A percentile compares a stretch with the other conserved stretches of the same genome.
Evolutionary conservation across 768 basidiomycete genomes (phyloP).

Genomic region (Suillus lakei): DNA sequence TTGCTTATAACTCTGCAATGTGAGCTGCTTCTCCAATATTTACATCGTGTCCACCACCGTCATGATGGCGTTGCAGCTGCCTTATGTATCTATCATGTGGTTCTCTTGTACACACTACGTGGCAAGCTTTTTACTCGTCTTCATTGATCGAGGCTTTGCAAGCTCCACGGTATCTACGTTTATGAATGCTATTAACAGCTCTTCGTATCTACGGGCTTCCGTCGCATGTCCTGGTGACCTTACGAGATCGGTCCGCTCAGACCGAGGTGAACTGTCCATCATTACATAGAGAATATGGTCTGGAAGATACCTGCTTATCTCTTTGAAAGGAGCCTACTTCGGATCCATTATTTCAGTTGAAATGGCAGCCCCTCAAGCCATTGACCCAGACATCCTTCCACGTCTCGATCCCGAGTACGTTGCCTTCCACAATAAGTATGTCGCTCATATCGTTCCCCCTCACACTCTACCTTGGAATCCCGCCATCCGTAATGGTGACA

Average conservation of each 20-base stretch:
- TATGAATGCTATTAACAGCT: neutral
- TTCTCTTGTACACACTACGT: neutral
- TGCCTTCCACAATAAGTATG: constrained; percentile 57
- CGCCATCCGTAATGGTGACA: constrained; percentile 51
- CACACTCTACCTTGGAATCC: constrained; percentile 70
- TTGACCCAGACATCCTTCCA: constrained; percentile 63
- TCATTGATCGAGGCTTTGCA: neutral
- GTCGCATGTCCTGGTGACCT: constrained; percentile 12
- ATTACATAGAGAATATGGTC: neutral
- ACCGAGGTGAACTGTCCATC: constrained; percentile 1
- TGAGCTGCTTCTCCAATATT: neutral
- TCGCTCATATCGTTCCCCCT: constrained; percentile 51
- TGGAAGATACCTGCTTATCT: neutral
- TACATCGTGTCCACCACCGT: neutral
- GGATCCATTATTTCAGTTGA: neutral
- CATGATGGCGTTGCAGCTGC: neutral
- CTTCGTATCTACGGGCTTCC: constrained; percentile 8
- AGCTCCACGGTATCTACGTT: neutral
- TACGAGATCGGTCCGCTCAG: constrained; percentile 8
- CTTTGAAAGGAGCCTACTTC: neutral
- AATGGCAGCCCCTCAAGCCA: constrained; percentile 46
- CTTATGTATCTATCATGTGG: constrained; percentile 1
- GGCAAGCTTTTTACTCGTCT: neutral
- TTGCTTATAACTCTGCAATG: neutral
- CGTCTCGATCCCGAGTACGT: constrained; percentile 71